Conservation (phyloP, 2,329 filamentous ascomycete genomes). For the Hymenoscyphus linearis region DNA sequence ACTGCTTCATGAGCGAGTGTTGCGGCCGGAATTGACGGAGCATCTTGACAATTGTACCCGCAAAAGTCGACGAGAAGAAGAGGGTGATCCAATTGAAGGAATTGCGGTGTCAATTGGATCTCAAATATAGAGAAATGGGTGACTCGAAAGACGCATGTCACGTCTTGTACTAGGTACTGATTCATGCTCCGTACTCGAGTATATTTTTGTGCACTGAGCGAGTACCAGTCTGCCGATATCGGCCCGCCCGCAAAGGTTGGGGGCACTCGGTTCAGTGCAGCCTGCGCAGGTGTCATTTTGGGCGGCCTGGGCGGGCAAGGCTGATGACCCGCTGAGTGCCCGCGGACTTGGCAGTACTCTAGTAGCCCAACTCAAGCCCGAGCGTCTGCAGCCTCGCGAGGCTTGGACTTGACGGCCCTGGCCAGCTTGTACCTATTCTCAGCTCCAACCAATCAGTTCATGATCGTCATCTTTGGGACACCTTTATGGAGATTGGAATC, state of each 20-base stretch:
- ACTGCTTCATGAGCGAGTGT: constrained; percentile 34
- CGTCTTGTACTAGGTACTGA: no score
- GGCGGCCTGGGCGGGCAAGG: background rate
- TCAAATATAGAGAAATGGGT: background rate
- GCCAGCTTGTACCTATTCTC: background rate
- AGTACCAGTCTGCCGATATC: background rate
- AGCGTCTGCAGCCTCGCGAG: background rate
- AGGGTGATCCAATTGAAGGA: background rate
- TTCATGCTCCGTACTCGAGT: background rate
- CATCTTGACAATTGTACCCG: constrained; percentile 35
- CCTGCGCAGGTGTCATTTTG: background rate
- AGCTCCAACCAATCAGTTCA: constrained; percentile 3
- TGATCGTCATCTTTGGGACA: background rate
- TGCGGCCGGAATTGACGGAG: constrained; percentile 42
- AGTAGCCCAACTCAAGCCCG: no score
- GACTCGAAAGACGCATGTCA: background rate
- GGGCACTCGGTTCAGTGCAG: no score
- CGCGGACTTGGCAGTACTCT: background rate
- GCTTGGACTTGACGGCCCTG: no score
- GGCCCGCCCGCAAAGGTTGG: background rate
- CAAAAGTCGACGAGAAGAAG: background rate
- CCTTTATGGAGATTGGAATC: background rate
- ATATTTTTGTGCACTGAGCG: no score
- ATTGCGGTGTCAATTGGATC: background rate
- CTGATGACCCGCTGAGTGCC: no score